Evolutionary conservation across 768 basidiomycete genomes (phyloP).

Genomic region (Royoungia palumana): DNA sequence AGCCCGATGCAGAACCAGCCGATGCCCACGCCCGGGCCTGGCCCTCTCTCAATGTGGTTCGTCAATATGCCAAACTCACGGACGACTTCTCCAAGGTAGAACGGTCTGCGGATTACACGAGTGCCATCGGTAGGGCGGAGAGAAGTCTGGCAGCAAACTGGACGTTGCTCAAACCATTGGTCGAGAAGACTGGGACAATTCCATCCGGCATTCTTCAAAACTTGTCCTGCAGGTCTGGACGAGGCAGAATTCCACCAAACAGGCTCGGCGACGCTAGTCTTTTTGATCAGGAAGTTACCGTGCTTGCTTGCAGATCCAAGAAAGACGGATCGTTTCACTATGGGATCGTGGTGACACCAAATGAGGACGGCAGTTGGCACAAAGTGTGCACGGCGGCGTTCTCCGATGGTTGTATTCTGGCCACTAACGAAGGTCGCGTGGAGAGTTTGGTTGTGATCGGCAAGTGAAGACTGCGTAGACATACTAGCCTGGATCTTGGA

Average conservation of each 20-base stretch:
- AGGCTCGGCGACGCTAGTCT: constrained; percentile 8
- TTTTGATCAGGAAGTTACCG: constrained; percentile 1
- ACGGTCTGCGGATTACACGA: not conserved
- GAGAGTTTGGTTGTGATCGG: constrained; percentile 3
- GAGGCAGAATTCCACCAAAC: not conserved
- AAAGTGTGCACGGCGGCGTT: constrained; percentile 13
- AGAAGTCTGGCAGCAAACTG: constrained; percentile 3
- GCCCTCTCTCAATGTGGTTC: not conserved
- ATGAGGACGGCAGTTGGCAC: not conserved
- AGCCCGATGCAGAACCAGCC: not conserved
- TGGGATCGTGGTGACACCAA: not conserved
- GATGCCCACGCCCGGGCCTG: not conserved
- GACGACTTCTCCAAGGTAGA: constrained; percentile 7
- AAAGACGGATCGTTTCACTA: not conserved
- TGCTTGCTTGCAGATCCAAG: constrained; percentile 10
- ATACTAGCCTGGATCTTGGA: too few species aligned
- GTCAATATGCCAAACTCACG: not conserved
- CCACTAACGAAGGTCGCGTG: not conserved
- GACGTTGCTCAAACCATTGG: not conserved
- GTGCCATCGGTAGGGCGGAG: constrained; percentile 1
- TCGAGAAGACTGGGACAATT: not conserved
- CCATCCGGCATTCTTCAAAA: not conserved
- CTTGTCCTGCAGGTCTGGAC: not conserved
- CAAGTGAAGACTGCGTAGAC: not conserved
- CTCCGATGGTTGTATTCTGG: not conserved